Conservation (phyloP, 257 asterid genomes). For the Coffea canephora region DNA sequence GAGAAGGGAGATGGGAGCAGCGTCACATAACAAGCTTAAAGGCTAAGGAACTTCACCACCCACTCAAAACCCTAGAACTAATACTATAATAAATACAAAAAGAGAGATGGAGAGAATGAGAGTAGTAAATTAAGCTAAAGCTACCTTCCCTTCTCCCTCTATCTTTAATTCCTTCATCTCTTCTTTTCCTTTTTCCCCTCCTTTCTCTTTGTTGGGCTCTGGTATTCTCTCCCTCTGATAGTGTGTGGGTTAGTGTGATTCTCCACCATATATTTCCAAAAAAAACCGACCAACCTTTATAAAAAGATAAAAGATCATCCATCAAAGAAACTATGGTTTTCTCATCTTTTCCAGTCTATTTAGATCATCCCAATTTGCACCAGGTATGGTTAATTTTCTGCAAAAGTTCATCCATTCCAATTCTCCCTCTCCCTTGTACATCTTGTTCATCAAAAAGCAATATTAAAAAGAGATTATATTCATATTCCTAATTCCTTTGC, state of each 20-base stretch:
- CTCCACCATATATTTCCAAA: constrained; percentile 42
- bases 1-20: background rate
- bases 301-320: constrained; percentile 32
- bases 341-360: constrained; percentile 52
- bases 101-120: constrained; percentile 15
- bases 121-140: constrained; percentile 25
- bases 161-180: constrained; percentile 19
- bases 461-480: constrained; percentile 33
- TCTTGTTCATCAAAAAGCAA: constrained; percentile 23
- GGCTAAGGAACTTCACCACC: constrained; percentile 38
- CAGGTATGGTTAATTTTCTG: constrained; percentile 35
- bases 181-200: constrained; percentile 24
- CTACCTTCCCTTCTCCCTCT: constrained; percentile 20
- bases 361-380: constrained; percentile 54
- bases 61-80: constrained; percentile 40
- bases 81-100: constrained; percentile 29
- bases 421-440: background rate
- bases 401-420: constrained; percentile 9
- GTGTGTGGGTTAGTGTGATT: constrained; percentile 27
- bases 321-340: constrained; percentile 38
- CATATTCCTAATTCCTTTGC: constrained; percentile 36
- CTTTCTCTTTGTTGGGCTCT: constrained; percentile 28
- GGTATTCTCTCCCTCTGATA: constrained; percentile 28
- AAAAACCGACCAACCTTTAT: constrained; percentile 36
- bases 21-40: constrained; percentile 34